These are phyloP conservation scores for Cicer yamashitae DNA, from an alignment of 306 rosid genomes.

Conservation along the genomic window DNA sequence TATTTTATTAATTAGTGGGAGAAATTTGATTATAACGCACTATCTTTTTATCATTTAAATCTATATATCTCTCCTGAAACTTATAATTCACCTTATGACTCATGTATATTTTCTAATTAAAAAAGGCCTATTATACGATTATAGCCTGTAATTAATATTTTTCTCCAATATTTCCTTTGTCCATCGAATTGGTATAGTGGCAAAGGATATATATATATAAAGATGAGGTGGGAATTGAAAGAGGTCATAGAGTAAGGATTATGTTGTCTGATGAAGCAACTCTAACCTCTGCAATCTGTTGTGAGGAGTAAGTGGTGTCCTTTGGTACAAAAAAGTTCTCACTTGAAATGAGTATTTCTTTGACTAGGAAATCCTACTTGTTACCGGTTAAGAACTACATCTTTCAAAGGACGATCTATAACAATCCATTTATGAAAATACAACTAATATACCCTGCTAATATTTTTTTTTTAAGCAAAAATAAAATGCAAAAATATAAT, in stretches of 20 bases:
- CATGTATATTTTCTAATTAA: too few relatives aligned
- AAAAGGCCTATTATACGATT: too few relatives aligned
- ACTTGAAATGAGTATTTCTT: slow-evolving; percentile 36
- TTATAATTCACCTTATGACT: too few relatives aligned
- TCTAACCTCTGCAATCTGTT: slow-evolving; percentile 53
- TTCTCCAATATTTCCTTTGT: too few relatives aligned
- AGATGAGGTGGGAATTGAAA: slow-evolving; percentile 19
- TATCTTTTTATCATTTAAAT: too few relatives aligned
- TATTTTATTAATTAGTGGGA: too few relatives aligned
- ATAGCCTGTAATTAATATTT: too few relatives aligned
- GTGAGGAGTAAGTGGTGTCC: slow-evolving; percentile 48
- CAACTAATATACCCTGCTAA: slow-evolving; percentile 7
- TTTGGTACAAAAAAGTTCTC: slow-evolving; percentile 41
- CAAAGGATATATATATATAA: neutral
- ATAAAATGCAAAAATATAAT: too few relatives aligned
- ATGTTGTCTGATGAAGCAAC: slow-evolving; percentile 60
- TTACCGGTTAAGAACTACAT: slow-evolving; percentile 29
- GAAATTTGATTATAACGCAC: too few relatives aligned
- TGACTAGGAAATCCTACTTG: slow-evolving; percentile 52
- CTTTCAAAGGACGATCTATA: slow-evolving; percentile 39
- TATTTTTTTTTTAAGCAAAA: too few relatives aligned
- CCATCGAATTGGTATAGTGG: too few relatives aligned
- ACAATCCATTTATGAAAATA: slow-evolving; percentile 43
- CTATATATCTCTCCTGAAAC: too few relatives aligned
- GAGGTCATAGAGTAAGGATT: slow-evolving; percentile 42